A percentile compares a stretch with the other conserved stretches of the same genome.
Conservation (phyloP, 306 rosid species). For the Fragaria iinumae region DNA sequence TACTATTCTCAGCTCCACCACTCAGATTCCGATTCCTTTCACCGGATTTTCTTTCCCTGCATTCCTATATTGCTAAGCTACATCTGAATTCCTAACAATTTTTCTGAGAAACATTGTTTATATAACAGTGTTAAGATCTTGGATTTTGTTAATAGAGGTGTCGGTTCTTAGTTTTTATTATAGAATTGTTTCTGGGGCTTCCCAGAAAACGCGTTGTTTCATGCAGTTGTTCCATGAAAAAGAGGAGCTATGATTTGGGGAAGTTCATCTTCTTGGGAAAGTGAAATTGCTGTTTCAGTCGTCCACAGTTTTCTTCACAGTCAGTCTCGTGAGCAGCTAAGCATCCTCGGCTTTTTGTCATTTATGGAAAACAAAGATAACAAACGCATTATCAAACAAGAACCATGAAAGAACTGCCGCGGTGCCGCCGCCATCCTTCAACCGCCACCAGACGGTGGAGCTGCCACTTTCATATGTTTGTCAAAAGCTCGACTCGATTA, state of each 20-base stretch:
- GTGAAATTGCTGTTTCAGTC: conserved; percentile 3
- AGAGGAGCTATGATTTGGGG: not conserved
- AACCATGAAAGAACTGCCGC: not conserved
- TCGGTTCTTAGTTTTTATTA: not conserved
- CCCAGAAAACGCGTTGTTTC: not conserved
- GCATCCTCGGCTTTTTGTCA: not conserved
- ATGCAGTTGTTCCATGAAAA: conserved; percentile 4
- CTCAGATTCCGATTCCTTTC: not conserved
- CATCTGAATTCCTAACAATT: not conserved
- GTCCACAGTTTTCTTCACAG: not conserved
- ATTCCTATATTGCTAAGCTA: not conserved
- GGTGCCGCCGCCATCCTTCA: not conserved
- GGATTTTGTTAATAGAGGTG: not conserved
- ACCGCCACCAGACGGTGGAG: not conserved
- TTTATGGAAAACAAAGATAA: not conserved
- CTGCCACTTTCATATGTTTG: not conserved
- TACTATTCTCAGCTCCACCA: conserved; percentile 9
- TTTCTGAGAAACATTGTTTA: not conserved
- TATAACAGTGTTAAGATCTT: not conserved
- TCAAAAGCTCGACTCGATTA: not conserved
- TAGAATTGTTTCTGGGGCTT: not conserved
- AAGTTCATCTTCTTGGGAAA: conserved; percentile 27
- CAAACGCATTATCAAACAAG: not conserved
- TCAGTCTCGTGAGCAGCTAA: not conserved
- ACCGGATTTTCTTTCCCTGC: not conserved